A percentile compares a stretch with the other conserved stretches of the same genome.
These are phyloP conservation scores for Fusarium oligoseptatum DNA, from an alignment of 2,329 filamentous ascomycete species.

Conservation along the genomic window DNA sequence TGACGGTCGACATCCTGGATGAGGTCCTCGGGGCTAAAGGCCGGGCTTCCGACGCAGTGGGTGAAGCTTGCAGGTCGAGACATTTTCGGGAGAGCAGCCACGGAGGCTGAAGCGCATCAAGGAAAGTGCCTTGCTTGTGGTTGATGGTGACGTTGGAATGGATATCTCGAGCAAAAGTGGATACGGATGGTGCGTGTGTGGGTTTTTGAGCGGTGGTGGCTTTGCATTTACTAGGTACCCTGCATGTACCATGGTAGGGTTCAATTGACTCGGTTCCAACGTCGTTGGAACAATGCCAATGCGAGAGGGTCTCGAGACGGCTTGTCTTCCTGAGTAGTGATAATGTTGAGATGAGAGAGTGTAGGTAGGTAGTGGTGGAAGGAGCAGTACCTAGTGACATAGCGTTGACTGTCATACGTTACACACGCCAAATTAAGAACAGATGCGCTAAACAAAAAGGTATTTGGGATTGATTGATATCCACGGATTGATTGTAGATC, in stretches of 20 bases:
- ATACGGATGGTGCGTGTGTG: conserved; percentile 16
- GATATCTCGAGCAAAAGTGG: conserved; percentile 33
- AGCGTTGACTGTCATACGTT: not conserved
- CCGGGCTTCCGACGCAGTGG: conserved; percentile 60
- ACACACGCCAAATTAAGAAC: not conserved
- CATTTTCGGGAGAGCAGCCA: conserved; percentile 39
- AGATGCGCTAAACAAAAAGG: not conserved
- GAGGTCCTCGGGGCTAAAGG: conserved; percentile 59
- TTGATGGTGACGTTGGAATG: conserved; percentile 34
- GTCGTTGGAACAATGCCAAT: not conserved
- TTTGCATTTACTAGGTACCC: conserved; percentile 12
- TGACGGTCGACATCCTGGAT: conserved; percentile 56
- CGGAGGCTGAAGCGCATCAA: not conserved
- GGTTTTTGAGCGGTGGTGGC: conserved; percentile 6
- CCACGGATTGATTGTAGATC: not conserved
- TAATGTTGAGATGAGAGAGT: not conserved
- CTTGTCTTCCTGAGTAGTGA: not conserved
- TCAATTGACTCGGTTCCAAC: not conserved
- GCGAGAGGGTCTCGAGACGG: not conserved
- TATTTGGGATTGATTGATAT: not conserved
- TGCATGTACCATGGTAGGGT: conserved; percentile 1
- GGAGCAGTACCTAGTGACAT: not conserved
- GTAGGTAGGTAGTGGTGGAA: not conserved
- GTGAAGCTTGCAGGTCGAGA: conserved; percentile 46
- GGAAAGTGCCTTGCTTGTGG: conserved; percentile 15